phyloP scores from a whole-genome alignment of 73 alveolate species.

The Halteria grandinella region DNA sequence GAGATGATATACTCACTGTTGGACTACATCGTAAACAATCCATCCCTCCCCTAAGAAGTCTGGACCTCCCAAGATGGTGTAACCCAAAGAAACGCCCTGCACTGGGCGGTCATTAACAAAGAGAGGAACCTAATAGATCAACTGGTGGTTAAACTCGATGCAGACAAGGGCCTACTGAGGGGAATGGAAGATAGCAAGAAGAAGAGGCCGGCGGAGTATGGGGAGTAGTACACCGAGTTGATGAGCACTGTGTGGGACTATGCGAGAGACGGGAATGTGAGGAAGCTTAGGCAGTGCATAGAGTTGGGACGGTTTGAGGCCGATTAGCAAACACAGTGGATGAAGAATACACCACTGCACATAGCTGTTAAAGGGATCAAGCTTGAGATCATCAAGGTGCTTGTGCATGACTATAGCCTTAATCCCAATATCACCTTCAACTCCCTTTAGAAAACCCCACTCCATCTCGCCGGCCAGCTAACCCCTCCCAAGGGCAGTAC shows the following conservation, averaged over 20 bases:
- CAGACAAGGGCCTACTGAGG: constrained; percentile 71
- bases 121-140: constrained; percentile 66
- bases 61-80: too few species aligned
- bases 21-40: too few species aligned
- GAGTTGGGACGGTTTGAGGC: constrained; percentile 39
- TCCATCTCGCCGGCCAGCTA: too few species aligned
- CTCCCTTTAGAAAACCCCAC: too few species aligned
- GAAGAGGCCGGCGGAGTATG: constrained; percentile 76
- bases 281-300: constrained; percentile 58
- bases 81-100: constrained; percentile 74
- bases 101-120: constrained; percentile 73
- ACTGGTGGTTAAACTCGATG: constrained; percentile 65
- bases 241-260: constrained; percentile 78
- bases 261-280: constrained; percentile 66
- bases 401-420: constrained; percentile 30
- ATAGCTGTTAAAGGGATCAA: constrained; percentile 62
- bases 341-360: constrained; percentile 77
- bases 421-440: constrained; percentile 27
- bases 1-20: constrained; percentile 22
- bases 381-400: constrained; percentile 28
- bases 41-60: constrained; percentile 43
- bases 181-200: constrained; percentile 65
- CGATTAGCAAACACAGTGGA: constrained; percentile 68
- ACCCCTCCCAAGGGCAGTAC: too few species aligned
- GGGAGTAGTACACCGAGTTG: constrained; percentile 67